These are phyloP conservation scores for Ceratobasidium sp. DNA, from an alignment of 1,284 basidiomycete genomes.

Conservation along the genomic window DNA sequence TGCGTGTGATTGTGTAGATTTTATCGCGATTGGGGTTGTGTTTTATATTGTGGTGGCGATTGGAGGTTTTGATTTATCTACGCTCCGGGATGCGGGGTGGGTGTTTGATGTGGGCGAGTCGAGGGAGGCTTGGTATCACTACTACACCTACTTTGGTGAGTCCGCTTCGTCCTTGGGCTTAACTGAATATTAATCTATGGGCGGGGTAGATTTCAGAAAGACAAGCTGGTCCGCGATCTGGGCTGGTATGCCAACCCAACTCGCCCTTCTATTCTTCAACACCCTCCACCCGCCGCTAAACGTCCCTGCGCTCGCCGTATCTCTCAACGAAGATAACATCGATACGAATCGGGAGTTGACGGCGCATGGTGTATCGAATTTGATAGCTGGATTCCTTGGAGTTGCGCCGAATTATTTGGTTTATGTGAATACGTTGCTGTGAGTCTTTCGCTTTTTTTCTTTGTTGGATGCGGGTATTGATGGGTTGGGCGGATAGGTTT, in stretches of 20 bases:
- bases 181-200: not conserved
- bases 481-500: constrained; percentile 70
- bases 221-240: constrained; percentile 77
- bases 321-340: constrained; percentile 87
- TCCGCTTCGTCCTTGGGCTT: constrained; percentile 45
- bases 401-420: constrained; percentile 84
- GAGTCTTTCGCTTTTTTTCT: constrained; percentile 55
- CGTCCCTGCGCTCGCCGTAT: constrained; percentile 95
- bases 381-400: constrained; percentile 84
- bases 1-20: too few relatives aligned
- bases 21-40: constrained; percentile 83
- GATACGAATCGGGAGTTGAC: constrained; percentile 95
- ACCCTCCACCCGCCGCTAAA: constrained; percentile 95
- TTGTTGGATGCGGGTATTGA: not conserved
- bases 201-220: constrained; percentile 68
- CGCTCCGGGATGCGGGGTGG: constrained; percentile 82
- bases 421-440: constrained; percentile 92
- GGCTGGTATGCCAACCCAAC: constrained; percentile 84
- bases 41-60: constrained; percentile 87
- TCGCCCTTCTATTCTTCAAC: constrained; percentile 89
- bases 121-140: constrained; percentile 82
- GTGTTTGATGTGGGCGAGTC: constrained; percentile 84
- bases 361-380: constrained; percentile 93
- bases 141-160: constrained; percentile 82
- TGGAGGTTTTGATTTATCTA: constrained; percentile 71